Conservation (phyloP, 2,329 filamentous ascomycete genomes). For the Hymenoscyphus fructigenus region DNA sequence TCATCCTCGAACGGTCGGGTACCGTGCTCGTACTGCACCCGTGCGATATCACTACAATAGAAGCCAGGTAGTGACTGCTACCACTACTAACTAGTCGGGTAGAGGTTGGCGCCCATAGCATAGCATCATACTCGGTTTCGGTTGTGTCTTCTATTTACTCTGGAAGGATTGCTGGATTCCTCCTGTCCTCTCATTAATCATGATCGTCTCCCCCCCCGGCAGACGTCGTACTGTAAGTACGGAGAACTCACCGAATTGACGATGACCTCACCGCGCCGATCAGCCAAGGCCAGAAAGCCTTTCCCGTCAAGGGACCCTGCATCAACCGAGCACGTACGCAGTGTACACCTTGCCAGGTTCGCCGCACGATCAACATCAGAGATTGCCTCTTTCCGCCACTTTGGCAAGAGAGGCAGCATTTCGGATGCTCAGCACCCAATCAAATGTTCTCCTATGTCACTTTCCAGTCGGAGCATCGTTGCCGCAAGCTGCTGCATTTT, state of each 20-base stretch:
- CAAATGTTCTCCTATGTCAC: background rate
- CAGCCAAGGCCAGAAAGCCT: background rate
- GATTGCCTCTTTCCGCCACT: background rate
- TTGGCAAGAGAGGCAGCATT: background rate
- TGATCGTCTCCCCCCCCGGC: background rate
- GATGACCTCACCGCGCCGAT: conserved; percentile 6
- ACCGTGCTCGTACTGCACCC: background rate
- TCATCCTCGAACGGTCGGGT: background rate
- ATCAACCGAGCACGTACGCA: background rate
- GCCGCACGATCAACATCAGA: background rate
- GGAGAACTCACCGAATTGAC: background rate
- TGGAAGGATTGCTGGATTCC: background rate
- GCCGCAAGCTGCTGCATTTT: background rate
- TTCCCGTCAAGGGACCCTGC: conserved; percentile 2
- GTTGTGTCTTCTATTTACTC: background rate
- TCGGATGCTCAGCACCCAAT: background rate
- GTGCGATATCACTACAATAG: background rate
- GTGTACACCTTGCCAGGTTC: too few species aligned
- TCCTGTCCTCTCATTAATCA: background rate
- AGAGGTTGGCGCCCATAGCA: background rate
- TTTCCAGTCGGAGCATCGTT: background rate
- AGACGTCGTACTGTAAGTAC: background rate
- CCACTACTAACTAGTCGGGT: background rate
- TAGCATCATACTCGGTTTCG: background rate
- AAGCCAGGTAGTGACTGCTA: too few species aligned